Evolutionary conservation across 805 yeast species (phyloP).

Genomic region (Pichia nanzhaoensis): DNA sequence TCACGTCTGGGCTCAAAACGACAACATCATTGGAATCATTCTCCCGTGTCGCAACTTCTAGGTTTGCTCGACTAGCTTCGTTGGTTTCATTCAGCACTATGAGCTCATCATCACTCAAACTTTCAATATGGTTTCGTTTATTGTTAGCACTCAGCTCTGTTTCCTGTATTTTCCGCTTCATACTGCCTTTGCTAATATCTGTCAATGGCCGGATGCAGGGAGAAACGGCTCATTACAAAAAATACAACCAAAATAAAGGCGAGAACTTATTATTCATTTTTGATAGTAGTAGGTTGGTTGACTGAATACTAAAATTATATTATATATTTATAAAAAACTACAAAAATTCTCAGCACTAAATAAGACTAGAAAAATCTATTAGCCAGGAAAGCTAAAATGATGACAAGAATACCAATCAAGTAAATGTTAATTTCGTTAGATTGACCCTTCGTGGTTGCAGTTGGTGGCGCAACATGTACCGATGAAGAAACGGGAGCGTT

Average conservation of each 20-base stretch:
- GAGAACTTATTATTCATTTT: no score
- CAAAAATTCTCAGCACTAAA: no score
- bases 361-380: slow-evolving; percentile 14
- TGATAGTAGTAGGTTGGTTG: no score
- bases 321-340: neutral
- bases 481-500: neutral
- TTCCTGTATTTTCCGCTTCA: no score
- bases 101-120: neutral
- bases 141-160: neutral
- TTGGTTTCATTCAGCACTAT: neutral
- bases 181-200: no score
- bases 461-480: slow-evolving; percentile 6
- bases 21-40: no score
- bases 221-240: no score
- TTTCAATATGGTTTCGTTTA: neutral
- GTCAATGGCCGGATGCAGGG: no score
- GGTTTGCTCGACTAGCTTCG: no score
- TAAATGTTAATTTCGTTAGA: slow-evolving; percentile 15
- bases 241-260: no score
- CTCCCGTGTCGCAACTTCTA: no score
- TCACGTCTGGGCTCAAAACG: no score
- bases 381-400: slow-evolving; percentile 19
- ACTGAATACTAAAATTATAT: neutral
- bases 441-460: slow-evolving; percentile 4
- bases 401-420: slow-evolving; percentile 17